These are phyloP conservation scores for Lactarius vividus DNA, from an alignment of 768 basidiomycete genomes.

Conservation along the genomic window DNA sequence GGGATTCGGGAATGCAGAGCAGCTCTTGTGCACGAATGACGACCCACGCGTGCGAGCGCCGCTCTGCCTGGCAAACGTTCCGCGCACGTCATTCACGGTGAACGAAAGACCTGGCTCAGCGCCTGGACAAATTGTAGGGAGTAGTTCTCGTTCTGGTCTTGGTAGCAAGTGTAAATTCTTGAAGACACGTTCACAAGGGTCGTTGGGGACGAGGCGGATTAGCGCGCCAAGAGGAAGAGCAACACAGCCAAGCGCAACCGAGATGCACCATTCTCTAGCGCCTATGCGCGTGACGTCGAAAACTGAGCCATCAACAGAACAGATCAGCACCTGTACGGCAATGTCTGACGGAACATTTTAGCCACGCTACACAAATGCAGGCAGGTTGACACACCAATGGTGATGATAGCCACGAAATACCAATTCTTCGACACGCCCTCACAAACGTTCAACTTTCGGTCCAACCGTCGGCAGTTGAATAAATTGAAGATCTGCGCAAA, in stretches of 20 bases:
- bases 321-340: slow-evolving; percentile 80
- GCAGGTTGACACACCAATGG: slow-evolving; percentile 60
- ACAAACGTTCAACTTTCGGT: slow-evolving; percentile 85
- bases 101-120: slow-evolving; percentile 62
- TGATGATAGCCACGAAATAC: slow-evolving; percentile 82
- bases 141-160: slow-evolving; percentile 46
- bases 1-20: slow-evolving; percentile 52
- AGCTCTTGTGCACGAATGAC: slow-evolving; percentile 79
- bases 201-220: slow-evolving; percentile 78
- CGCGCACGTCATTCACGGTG: slow-evolving; percentile 77
- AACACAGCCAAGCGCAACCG: slow-evolving; percentile 79
- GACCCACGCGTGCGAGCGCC: slow-evolving; percentile 85
- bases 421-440: slow-evolving; percentile 74
- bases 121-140: slow-evolving; percentile 63
- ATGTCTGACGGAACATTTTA: slow-evolving; percentile 55
- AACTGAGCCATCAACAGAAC: slow-evolving; percentile 86
- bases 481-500: slow-evolving; percentile 98
- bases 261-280: slow-evolving; percentile 91
- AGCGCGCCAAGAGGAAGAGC: slow-evolving; percentile 86
- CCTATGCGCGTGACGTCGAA: slow-evolving; percentile 81
- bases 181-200: slow-evolving; percentile 66
- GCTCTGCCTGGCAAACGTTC: slow-evolving; percentile 80
- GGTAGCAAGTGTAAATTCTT: slow-evolving; percentile 59
- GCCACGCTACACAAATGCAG: slow-evolving; percentile 1
- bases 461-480: slow-evolving; percentile 85